Base-by-base conservation (phyloP, 345 rosid genomes). In the Citrus reticulata region DNA sequence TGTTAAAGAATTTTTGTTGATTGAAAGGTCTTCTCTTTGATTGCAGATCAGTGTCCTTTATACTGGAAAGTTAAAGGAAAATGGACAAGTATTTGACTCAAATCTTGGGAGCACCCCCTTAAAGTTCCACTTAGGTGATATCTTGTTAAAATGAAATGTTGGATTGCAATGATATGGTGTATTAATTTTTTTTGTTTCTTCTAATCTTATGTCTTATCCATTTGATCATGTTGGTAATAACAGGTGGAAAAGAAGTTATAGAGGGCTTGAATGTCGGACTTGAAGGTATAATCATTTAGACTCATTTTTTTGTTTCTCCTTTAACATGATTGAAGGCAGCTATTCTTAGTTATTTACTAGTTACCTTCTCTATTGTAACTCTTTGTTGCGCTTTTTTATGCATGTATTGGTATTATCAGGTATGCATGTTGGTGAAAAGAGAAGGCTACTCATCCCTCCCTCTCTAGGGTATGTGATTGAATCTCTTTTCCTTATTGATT, bases 371-470 rank as follows among this genome's bases (percentile, higher is more conserved):
- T 37, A 32, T 30, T 72, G 24, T 22, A 10, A 40, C 24, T n/a
- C 16, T 13, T 11, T n/a, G 34, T 58, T 64, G 9, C 57, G 20
- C 34, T 55, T 4, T 22, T 32, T 30, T 34, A 24, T 34, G 8
- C 24, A 11, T 24, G 46, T 7, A 57, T 72, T 17, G 32, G 4
- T 34, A 30, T 83, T 65, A 27, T 61, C 85, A 93, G 97, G 98
- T 62, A 95, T 95, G 99, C 90, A 87, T 73, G 85, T 88, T 77
- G 98, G 98, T 63, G 96, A 87, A 79, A 95, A 88, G 79, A 89
- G 99, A 83, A 90, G 96, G 83, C 84, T 95, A 22, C 84, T 84
- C 1, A 83, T 93, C 78, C 98, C 97, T 2, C 98, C 99, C 11
- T 84, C 91, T 6, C 83, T 92, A 84, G 91, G 98, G 99, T 95